Percentiles rank a stretch among this genome's conserved stretches.
Evolutionary conservation across 257 asterid genomes (phyloP).

Genomic region (Nicotiana noctiflora): DNA sequence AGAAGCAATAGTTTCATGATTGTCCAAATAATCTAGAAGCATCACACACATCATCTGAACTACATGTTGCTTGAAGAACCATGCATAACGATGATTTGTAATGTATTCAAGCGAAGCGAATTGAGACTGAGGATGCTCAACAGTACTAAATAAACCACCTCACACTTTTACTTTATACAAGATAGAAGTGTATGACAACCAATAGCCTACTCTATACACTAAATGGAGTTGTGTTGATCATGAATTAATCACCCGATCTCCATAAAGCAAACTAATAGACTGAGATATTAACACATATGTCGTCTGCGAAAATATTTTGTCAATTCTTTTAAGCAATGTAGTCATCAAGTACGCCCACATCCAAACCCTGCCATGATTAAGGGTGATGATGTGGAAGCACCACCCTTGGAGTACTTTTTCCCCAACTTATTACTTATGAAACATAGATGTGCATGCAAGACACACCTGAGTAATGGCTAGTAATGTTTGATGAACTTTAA

Average conservation of each 20-base stretch:
- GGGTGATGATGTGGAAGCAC: background rate
- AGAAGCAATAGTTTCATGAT: background rate
- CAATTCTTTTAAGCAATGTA: slow-evolving; percentile 2
- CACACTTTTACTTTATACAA: background rate
- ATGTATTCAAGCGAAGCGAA: background rate
- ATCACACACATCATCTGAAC: background rate
- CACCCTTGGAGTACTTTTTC: background rate
- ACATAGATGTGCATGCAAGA: background rate
- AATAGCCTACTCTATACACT: background rate
- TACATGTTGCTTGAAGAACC: slow-evolving; percentile 3
- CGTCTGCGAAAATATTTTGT: background rate
- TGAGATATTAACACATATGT: background rate
- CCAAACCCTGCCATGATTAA: background rate
- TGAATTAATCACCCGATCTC: background rate
- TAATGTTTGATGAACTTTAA: slow-evolving; percentile 4
- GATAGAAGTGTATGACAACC: background rate
- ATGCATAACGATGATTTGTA: background rate
- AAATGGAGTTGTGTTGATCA: background rate
- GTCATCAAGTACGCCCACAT: background rate
- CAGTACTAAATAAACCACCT: background rate
- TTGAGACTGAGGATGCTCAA: background rate
- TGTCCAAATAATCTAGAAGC: background rate
- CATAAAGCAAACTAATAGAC: background rate
- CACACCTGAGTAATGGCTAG: background rate
- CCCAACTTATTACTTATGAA: background rate